These are phyloP conservation scores for Hyphopichia homilentoma DNA, from an alignment of 805 yeast species.

Conservation along the genomic window DNA sequence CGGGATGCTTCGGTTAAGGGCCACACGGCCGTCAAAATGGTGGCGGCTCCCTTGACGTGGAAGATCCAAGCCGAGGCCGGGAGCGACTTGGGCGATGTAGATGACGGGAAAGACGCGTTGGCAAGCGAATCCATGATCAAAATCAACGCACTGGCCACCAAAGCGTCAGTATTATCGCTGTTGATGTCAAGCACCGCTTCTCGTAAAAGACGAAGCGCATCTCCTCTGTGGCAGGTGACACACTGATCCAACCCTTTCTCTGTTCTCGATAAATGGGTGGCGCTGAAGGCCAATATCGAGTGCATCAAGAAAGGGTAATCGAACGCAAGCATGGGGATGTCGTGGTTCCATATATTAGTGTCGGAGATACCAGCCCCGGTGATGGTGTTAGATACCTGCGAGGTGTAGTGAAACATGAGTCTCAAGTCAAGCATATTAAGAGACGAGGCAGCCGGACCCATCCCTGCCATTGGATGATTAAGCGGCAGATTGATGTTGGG, in stretches of 20 bases:
- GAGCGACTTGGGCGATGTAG: constrained; percentile 52
- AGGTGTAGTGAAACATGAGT: constrained; percentile 83
- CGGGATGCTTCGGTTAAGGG: constrained; percentile 55
- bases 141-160: constrained; percentile 87
- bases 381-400: constrained; percentile 80
- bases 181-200: constrained; percentile 84
- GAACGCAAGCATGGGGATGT: constrained; percentile 85
- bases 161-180: constrained; percentile 83
- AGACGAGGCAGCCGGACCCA: constrained; percentile 11
- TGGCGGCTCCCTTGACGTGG: constrained; percentile 96
- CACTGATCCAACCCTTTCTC: constrained; percentile 74
- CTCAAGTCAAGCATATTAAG: constrained; percentile 74
- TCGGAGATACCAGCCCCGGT: constrained; percentile 90
- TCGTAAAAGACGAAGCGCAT: constrained; percentile 73
- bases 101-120: constrained; percentile 67
- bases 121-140: constrained; percentile 92
- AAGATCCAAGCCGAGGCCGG: constrained; percentile 97
- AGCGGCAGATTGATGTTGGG: constrained; percentile 6
- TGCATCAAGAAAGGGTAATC: constrained; percentile 90
- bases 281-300: constrained; percentile 83
- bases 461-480: constrained; percentile 10
- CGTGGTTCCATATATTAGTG: constrained; percentile 79
- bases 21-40: constrained; percentile 95
- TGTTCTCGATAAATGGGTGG: constrained; percentile 81
- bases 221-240: constrained; percentile 83